These are phyloP conservation scores for Pyracantha coccinea DNA, from an alignment of 331 rosid genomes.

Conservation along the genomic window DNA sequence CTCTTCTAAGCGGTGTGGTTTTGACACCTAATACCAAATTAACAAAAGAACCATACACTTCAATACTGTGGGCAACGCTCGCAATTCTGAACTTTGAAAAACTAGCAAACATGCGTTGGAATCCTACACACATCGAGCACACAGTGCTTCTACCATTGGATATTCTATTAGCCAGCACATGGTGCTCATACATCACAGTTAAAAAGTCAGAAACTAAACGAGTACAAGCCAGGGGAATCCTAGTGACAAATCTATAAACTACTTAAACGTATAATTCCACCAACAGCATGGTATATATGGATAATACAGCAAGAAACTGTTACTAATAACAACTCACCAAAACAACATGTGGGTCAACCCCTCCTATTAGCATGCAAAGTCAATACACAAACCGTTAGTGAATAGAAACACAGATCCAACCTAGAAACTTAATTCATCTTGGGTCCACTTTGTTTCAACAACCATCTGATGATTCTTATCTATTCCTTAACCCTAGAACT, in stretches of 20 bases:
- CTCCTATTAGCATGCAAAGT: not conserved
- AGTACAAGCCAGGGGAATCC: not conserved
- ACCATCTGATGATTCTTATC: not conserved
- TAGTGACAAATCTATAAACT: not conserved
- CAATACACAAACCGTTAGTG: not conserved
- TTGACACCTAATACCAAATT: not conserved
- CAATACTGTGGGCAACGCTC: not conserved
- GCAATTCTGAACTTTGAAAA: not conserved
- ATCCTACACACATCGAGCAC: not conserved
- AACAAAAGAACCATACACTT: not conserved
- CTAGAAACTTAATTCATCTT: not conserved
- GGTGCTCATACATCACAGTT: too few species aligned
- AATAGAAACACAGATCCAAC: not conserved
- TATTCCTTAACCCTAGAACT: not conserved
- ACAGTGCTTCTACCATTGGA: too few species aligned
- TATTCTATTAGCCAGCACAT: not conserved
- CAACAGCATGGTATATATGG: not conserved
- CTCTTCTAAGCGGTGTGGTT: not conserved
- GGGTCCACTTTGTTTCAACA: not conserved
- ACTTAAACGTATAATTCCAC: not conserved
- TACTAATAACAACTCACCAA: not conserved
- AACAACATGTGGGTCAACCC: not conserved
- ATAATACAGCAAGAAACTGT: not conserved
- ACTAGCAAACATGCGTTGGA: not conserved
- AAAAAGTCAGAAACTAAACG: not conserved